A percentile compares a stretch with the other conserved stretches of the same genome.
Conservation (phyloP, 768 basidiomycete genomes). For the Lyophyllum semitale region DNA sequence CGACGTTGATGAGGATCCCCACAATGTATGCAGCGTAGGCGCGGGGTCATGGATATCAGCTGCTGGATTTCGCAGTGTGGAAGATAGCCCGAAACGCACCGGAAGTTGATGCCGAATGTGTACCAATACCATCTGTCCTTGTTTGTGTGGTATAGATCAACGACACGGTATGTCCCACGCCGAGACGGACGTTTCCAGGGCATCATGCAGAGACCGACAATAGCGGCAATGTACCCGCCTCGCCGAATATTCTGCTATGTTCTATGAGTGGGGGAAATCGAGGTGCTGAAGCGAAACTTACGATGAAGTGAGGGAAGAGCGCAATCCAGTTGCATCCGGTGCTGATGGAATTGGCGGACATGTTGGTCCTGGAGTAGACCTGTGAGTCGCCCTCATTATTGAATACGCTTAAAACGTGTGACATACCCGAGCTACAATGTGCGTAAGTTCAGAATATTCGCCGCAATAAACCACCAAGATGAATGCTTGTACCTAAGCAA, state of each 20-base stretch:
- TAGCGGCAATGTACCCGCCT: slow-evolving; percentile 81
- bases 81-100: slow-evolving; percentile 37
- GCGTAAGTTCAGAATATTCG: background rate
- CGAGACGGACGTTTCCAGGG: slow-evolving; percentile 63
- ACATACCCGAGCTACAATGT: background rate
- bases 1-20: slow-evolving; percentile 81
- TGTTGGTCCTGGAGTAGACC: slow-evolving; percentile 58
- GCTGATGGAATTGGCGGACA: slow-evolving; percentile 81
- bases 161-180: slow-evolving; percentile 68
- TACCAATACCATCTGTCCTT: slow-evolving; percentile 75
- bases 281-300: slow-evolving; percentile 28
- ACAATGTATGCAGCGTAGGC: slow-evolving; percentile 69
- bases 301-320: slow-evolving; percentile 74
- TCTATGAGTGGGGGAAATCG: background rate
- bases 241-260: slow-evolving; percentile 70
- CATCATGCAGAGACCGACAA: slow-evolving; percentile 73
- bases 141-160: slow-evolving; percentile 64
- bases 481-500: slow-evolving; percentile 62
- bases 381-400: background rate
- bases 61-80: slow-evolving; percentile 1
- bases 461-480: background rate
- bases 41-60: slow-evolving; percentile 27
- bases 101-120: slow-evolving; percentile 28
- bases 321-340: slow-evolving; percentile 85
- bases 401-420: background rate